Evolutionary conservation across 306 rosid genomes (phyloP), one percentile per base, ranked within the genome.

Genomic region (Acacia confusa): DNA sequence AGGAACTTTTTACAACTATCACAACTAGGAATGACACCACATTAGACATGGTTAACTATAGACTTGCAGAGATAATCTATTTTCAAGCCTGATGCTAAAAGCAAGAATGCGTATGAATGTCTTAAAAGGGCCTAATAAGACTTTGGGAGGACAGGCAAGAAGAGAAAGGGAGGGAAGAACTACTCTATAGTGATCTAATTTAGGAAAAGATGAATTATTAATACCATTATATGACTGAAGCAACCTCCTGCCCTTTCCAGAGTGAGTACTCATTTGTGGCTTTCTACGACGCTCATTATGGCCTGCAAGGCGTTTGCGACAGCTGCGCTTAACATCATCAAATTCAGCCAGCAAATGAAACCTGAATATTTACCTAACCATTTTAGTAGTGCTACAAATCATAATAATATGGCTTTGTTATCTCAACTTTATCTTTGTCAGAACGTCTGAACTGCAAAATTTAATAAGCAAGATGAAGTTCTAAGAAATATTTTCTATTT

Each of bases 251-350:
- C 78, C 61, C 77, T 84, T 88, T 72, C 87, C 83, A 38, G 87
- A 76, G 64, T 78, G 82, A 30, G 65, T 72, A 50, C 83, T 85
- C 8, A 79, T 72, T 75, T 88, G 94, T 53, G 92, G 91, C 88
- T 88, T 91, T 85, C 92, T 85, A 57, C 92, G 83, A 43, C 92
- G 92, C 74, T 91, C 91, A 20, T 90, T 90, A 44, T 90, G 94
- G 77, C 94, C 91, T 30, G 94, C 91, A 76, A 90, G 91, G 78
- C 94, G 91, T 83, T 79, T 90, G 30, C 91, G 90, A 80, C 94
- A 90, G 86, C 94, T 90, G 48, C 94, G 91, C 90, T 90, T 90
- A 63, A 85, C 91, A 69, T 90, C 90, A 76, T 90, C 94, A 79
- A 90, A 90, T 79, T 88, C 94, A 69, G 79, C 85, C 80, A 90